Evolutionary conservation across 2,329 filamentous ascomycete genomes (phyloP).

Genomic region (Didymella arachidicola): DNA sequence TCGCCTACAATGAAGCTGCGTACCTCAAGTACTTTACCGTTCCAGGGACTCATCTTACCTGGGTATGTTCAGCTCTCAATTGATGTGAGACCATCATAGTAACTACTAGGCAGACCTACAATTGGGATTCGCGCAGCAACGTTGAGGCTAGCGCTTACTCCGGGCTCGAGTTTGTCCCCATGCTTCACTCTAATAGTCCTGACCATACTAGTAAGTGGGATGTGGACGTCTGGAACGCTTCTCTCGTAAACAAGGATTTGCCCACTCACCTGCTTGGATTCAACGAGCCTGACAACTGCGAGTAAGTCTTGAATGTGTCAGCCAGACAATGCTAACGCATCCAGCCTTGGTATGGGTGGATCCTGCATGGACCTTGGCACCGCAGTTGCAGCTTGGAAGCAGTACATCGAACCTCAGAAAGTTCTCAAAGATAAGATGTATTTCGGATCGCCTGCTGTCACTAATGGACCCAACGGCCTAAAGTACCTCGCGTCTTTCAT

Average conservation of each 20-base stretch:
- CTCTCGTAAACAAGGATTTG: neutral
- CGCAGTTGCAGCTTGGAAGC: constrained; percentile 26
- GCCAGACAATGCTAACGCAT: neutral
- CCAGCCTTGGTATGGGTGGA: constrained; percentile 25
- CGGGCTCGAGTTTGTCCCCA: constrained; percentile 68
- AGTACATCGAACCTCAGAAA: constrained; percentile 32
- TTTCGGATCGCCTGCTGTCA: constrained; percentile 44
- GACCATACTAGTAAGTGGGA: constrained; percentile 33
- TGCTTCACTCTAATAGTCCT: constrained; percentile 29
- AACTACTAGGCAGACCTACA: constrained; percentile 58
- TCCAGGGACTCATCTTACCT: constrained; percentile 56
- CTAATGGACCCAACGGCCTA: constrained; percentile 38
- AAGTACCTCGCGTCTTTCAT: constrained; percentile 41
- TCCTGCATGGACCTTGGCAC: constrained; percentile 33
- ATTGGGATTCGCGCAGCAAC: constrained; percentile 64
- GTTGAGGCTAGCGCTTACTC: constrained; percentile 10
- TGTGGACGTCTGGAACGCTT: constrained; percentile 23
- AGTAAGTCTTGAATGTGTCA: constrained; percentile 20
- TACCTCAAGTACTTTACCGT: constrained; percentile 61
- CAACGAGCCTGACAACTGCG: constrained; percentile 48
- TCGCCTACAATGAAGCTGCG: constrained; percentile 68
- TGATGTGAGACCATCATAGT: neutral
- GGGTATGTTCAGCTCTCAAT: constrained; percentile 46
- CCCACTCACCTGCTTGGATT: constrained; percentile 40
- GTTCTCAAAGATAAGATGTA: constrained; percentile 29